Base-by-base conservation (phyloP, 2,329 filamentous ascomycete species). In the Diaporthe citri region DNA sequence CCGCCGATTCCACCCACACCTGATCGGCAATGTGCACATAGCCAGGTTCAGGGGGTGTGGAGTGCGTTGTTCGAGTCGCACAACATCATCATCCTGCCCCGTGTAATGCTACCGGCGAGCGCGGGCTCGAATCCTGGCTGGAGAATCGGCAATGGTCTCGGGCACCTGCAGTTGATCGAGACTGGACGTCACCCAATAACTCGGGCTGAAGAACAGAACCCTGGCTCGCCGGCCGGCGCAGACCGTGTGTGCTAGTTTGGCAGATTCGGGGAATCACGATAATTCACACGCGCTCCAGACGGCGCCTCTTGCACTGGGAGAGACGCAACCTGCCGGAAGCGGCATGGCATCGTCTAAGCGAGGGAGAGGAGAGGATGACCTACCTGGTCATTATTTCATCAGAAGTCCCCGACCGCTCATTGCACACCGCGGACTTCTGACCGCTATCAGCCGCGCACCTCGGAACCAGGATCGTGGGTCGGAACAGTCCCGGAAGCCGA, bases 181-280 rank as follows among this genome's bases (percentile, higher is more conserved):
- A 9, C 70, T 28, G 17, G 7, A 52, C 31, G 6, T 52, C 51
- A 17, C 52, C 48, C 52, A 46, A 55, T 57, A 20, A 56, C 41
- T 34, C 43, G 43, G 41, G 34, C 41, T 60, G n/a, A 25, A 48
- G 31, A 52, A 12, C 43, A 20, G n/a, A n/a, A 71, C 34, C 67
- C 67, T 62, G 43, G 43, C 56, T 72, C 55, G 70, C 70, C 70
- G 55, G 41, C 41, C 70, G 70, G 41, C 70, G 70, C 28, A 72
- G 41, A 72, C 70, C 55, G 70, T 36, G 41, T 4, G 12, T 52
- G 20, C 43, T 67, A 39, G 28, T 28, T 51, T 20, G 28, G 48
- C 17, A n/a, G 41, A n/a, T 25, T 52, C 46, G 64, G 64, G 31
- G 64, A 52, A 52, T 28, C 46, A 67, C 64, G 64, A 67, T 67